Percentiles rank a stretch among this genome's conserved stretches.
Conservation (phyloP, 2,329 filamentous ascomycete genomes). For the Venturia pyrina region DNA sequence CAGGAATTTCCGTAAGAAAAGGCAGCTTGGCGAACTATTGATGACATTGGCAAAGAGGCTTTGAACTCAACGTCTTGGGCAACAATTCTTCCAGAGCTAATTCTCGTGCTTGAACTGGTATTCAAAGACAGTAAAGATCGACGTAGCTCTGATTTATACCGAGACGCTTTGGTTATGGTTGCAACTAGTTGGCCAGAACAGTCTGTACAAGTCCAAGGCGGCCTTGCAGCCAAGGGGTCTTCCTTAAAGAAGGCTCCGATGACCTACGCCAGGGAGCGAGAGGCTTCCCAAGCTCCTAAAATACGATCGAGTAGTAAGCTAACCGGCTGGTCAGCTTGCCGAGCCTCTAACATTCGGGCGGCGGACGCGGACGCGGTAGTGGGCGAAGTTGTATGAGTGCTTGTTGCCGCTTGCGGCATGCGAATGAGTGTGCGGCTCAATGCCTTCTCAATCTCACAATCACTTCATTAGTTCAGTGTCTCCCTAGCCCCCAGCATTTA, state of each 20-base stretch:
- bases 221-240: neutral
- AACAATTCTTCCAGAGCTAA: neutral
- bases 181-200: neutral
- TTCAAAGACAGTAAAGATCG: neutral
- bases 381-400: neutral
- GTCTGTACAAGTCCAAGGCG: neutral
- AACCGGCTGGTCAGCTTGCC: neutral
- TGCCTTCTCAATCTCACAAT: neutral
- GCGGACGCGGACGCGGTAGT: neutral
- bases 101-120: neutral
- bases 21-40: neutral
- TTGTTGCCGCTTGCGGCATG: neutral
- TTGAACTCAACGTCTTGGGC: neutral
- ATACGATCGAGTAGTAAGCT: neutral
- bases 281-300: neutral
- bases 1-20: neutral
- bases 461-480: too few relatives aligned
- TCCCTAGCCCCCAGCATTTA: too few relatives aligned
- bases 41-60: neutral
- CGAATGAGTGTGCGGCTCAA: neutral
- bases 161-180: neutral
- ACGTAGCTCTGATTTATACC: neutral
- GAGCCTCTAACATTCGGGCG: neutral
- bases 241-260: neutral
- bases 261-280: neutral